Conservation (phyloP, 108 stramenopile genomes). For the Poteriospumella lacustris region DNA sequence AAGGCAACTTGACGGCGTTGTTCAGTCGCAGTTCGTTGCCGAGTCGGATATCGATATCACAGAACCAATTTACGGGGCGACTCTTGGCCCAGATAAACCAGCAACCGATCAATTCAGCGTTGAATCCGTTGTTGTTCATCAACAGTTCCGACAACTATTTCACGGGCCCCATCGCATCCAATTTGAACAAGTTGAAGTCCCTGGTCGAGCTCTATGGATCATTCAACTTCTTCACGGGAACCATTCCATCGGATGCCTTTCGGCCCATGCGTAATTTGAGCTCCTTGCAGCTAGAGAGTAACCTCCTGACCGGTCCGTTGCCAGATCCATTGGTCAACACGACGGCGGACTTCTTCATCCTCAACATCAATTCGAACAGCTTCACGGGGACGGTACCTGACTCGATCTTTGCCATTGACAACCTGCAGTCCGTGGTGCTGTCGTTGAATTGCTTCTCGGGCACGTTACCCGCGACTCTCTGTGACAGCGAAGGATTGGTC, state of each 20-base stretch:
- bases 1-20: too few species aligned
- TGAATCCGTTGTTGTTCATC: too few species aligned
- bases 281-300: neutral
- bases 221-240: conserved; percentile 10
- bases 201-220: too few species aligned
- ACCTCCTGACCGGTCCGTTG: neutral
- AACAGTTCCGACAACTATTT: too few species aligned
- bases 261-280: too few species aligned
- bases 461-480: neutral
- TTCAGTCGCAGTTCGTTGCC: too few species aligned
- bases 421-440: neutral
- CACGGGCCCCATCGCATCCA: too few species aligned
- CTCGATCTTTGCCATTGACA: neutral
- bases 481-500: neutral
- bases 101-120: too few species aligned
- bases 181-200: too few species aligned
- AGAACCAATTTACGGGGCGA: too few species aligned
- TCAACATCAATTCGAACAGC: neutral
- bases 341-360: neutral
- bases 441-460: conserved; percentile 19
- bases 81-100: too few species aligned
- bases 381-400: conserved; percentile 6
- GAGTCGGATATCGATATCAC: too few species aligned
- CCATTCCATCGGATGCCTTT: conserved; percentile 16
- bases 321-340: neutral